Evolutionary conservation across 2,329 filamentous ascomycete species (phyloP).

Genomic region (Xylariomycetidae sp.): DNA sequence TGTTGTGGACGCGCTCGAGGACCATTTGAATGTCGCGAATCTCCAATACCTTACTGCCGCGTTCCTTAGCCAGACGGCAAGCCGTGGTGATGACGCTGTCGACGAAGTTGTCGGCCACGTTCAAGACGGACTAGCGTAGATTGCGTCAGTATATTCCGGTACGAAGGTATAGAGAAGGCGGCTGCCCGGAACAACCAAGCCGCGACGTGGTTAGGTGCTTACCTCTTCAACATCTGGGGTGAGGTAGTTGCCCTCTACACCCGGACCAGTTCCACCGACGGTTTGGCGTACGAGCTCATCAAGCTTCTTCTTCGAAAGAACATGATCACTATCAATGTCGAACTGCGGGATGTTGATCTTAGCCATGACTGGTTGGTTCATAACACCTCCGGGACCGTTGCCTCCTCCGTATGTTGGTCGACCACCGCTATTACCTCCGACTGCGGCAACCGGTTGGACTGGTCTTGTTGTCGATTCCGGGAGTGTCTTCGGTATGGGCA

Average conservation of each 20-base stretch:
- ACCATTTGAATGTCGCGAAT: slow-evolving; percentile 81
- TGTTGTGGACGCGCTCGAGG: slow-evolving; percentile 81
- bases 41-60: slow-evolving; percentile 84
- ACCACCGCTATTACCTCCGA: slow-evolving; percentile 54
- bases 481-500: slow-evolving; percentile 79
- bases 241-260: slow-evolving; percentile 70
- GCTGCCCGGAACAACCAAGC: too few species aligned
- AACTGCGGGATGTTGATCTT: slow-evolving; percentile 81
- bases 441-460: slow-evolving; percentile 69
- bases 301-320: slow-evolving; percentile 96
- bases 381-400: slow-evolving; percentile 72
- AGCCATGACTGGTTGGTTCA: slow-evolving; percentile 80
- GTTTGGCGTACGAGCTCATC: slow-evolving; percentile 94
- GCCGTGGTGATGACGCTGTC: slow-evolving; percentile 84
- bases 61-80: slow-evolving; percentile 88
- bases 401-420: slow-evolving; percentile 84
- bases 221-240: slow-evolving; percentile 96
- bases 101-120: slow-evolving; percentile 89
- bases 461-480: slow-evolving; percentile 61
- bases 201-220: too few species aligned
- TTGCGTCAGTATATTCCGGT: too few species aligned
- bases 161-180: too few species aligned
- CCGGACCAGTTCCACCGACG: slow-evolving; percentile 71
- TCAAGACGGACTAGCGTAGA: slow-evolving; percentile 79
- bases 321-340: slow-evolving; percentile 85